Evolutionary conservation across 306 rosid genomes (phyloP).

Genomic region (Begonia loranthoides): DNA sequence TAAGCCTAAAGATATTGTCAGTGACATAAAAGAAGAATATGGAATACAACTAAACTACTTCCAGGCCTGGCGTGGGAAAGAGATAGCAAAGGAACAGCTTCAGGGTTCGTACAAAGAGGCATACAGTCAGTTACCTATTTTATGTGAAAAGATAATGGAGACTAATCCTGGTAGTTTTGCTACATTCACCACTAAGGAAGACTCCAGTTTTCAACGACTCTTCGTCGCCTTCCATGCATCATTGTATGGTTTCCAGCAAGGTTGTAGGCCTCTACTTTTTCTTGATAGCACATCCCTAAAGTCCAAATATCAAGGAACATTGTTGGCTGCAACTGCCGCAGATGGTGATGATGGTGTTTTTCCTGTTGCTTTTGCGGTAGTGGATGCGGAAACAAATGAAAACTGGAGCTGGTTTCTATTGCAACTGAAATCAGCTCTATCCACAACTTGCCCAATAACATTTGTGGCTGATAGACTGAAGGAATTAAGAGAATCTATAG

Average conservation of each 20-base stretch:
- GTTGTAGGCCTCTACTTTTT: slow-evolving; percentile 87
- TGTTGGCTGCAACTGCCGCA: slow-evolving; percentile 82
- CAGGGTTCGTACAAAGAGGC: slow-evolving; percentile 97
- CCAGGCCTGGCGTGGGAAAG: slow-evolving; percentile 99
- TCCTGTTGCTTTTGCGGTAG: slow-evolving; percentile 89
- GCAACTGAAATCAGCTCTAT: slow-evolving; percentile 65
- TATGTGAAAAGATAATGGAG: slow-evolving; percentile 85
- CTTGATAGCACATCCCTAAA: slow-evolving; percentile 71
- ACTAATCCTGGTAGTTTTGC: slow-evolving; percentile 90
- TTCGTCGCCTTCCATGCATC: slow-evolving; percentile 89
- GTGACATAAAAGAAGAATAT: slow-evolving; percentile 85
- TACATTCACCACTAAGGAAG: slow-evolving; percentile 75
- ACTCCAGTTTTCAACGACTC: slow-evolving; percentile 85
- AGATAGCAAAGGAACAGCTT: slow-evolving; percentile 97
- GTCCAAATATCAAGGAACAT: slow-evolving; percentile 88
- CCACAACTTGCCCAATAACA: slow-evolving; percentile 60
- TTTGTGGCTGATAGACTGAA: slow-evolving; percentile 85
- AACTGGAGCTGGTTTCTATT: slow-evolving; percentile 91
- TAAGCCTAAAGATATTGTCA: slow-evolving; percentile 96
- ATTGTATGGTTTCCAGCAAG: slow-evolving; percentile 81
- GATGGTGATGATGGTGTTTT: slow-evolving; percentile 82
- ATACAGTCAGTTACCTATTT: slow-evolving; percentile 66
- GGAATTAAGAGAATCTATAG: slow-evolving; percentile 65
- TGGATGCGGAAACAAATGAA: slow-evolving; percentile 81
- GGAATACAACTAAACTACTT: slow-evolving; percentile 93